These are phyloP conservation scores for Cladophialophora carrionii DNA, from an alignment of 2,329 filamentous ascomycete species.

Conservation along the genomic window DNA sequence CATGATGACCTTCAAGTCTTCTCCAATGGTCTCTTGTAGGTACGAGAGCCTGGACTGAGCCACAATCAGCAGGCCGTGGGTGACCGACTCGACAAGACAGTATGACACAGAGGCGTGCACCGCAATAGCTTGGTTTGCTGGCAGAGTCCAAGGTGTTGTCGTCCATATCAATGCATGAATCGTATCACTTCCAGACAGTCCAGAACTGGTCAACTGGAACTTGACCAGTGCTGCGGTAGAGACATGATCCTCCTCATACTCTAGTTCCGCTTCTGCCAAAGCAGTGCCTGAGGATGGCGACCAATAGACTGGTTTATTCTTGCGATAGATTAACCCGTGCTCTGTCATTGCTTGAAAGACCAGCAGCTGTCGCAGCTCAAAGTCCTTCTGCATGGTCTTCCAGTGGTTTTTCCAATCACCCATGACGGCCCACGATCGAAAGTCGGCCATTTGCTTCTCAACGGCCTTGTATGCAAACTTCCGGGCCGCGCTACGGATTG, in stretches of 20 bases:
- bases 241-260: slow-evolving; percentile 65
- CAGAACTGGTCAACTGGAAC: slow-evolving; percentile 62
- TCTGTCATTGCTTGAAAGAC: slow-evolving; percentile 66
- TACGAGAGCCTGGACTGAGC: slow-evolving; percentile 70
- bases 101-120: slow-evolving; percentile 77
- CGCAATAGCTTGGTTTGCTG: slow-evolving; percentile 88
- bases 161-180: slow-evolving; percentile 94
- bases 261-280: slow-evolving; percentile 66
- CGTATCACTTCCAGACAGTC: slow-evolving; percentile 50
- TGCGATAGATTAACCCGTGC: slow-evolving; percentile 63
- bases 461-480: slow-evolving; percentile 60
- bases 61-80: slow-evolving; percentile 67
- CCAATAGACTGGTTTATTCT: slow-evolving; percentile 68
- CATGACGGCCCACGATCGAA: slow-evolving; percentile 65
- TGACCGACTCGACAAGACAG: slow-evolving; percentile 62
- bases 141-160: slow-evolving; percentile 95
- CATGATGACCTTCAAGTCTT: slow-evolving; percentile 44
- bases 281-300: slow-evolving; percentile 67
- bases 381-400: slow-evolving; percentile 65
- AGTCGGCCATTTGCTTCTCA: slow-evolving; percentile 62
- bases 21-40: slow-evolving; percentile 57
- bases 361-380: slow-evolving; percentile 63
- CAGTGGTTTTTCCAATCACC: slow-evolving; percentile 66
- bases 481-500: slow-evolving; percentile 59
- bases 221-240: slow-evolving; percentile 69